phyloP scores from a whole-genome alignment of 1,139 yeast genomes.

The Pichia sp. region DNA sequence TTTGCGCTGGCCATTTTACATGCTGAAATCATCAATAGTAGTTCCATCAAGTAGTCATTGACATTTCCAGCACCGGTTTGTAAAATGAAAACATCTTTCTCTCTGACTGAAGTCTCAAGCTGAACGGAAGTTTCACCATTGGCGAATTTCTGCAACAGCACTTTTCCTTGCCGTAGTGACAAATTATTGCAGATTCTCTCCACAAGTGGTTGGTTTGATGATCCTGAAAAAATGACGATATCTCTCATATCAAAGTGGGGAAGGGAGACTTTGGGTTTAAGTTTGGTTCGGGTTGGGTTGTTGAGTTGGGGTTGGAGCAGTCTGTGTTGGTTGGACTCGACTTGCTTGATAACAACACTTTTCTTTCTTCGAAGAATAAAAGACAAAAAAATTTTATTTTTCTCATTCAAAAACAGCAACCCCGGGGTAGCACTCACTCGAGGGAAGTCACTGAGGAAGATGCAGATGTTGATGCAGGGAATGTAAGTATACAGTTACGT shows the following conservation, averaged over 20 bases:
- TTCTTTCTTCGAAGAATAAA: too few relatives aligned
- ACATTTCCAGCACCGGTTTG: conserved; percentile 78
- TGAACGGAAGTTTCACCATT: conserved; percentile 92
- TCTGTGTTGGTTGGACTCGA: too few relatives aligned
- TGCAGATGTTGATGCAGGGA: too few relatives aligned
- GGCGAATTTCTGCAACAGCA: conserved; percentile 49
- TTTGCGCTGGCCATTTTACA: conserved; percentile 94
- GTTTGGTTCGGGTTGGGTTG: too few relatives aligned
- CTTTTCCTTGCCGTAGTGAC: conserved; percentile 53
- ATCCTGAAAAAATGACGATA: conserved; percentile 68
- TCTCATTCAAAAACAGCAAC: too few relatives aligned
- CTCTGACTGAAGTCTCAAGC: conserved; percentile 79
- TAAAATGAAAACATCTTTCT: conserved; percentile 83
- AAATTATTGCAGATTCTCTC: conserved; percentile 54
- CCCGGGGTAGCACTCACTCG: too few relatives aligned
- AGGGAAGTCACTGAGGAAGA: too few relatives aligned
- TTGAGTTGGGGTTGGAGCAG: too few relatives aligned
- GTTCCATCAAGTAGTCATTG: conserved; percentile 84
- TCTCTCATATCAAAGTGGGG: conserved; percentile 45
- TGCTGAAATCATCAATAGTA: conserved; percentile 83
- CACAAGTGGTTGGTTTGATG: conserved; percentile 62
- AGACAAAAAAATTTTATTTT: too few relatives aligned
- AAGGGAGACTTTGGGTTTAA: too few relatives aligned
- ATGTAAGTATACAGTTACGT: too few relatives aligned
- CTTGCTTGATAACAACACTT: too few relatives aligned